phyloP scores from a whole-genome alignment of 768 basidiomycete species.

The Amanita rubescens region DNA sequence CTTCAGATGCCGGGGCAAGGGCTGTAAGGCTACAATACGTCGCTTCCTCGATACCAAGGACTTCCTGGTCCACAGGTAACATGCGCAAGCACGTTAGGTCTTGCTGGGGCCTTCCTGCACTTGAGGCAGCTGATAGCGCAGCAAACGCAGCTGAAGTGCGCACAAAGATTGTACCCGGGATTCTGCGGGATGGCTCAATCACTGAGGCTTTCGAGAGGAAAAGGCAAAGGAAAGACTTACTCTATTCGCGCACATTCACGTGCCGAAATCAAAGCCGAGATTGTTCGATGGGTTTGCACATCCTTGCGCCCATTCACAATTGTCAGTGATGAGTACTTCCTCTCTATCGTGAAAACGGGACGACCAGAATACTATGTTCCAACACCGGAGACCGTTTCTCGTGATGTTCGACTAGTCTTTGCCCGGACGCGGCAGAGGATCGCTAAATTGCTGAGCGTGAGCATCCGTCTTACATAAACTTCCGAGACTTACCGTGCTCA shows the following conservation, averaged over 20 bases:
- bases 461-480: conserved; percentile 23
- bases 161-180: not conserved
- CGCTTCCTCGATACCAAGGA: conserved; percentile 11
- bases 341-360: not conserved
- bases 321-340: conserved; percentile 7
- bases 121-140: conserved; percentile 11
- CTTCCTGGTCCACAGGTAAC: conserved; percentile 16
- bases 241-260: conserved; percentile 4
- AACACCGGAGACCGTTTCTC: not conserved
- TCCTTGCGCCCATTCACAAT: conserved; percentile 9
- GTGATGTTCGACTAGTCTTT: conserved; percentile 5
- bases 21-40: conserved; percentile 9
- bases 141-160: conserved; percentile 7
- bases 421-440: conserved; percentile 15
- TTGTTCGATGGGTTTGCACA: conserved; percentile 6
- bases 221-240: conserved; percentile 14
- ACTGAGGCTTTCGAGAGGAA: conserved; percentile 18
- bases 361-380: too few relatives aligned
- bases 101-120: conserved; percentile 21
- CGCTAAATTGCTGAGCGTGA: conserved; percentile 23
- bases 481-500: conserved; percentile 4
- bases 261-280: conserved; percentile 7
- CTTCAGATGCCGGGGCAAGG: conserved; percentile 9
- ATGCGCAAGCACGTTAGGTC: conserved; percentile 16
- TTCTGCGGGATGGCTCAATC: conserved; percentile 15